A percentile compares a stretch with the other conserved stretches of the same genome.
Evolutionary conservation across 2,329 filamentous ascomycete genomes (phyloP).

Genomic region (Cercospora zeae-maydis): DNA sequence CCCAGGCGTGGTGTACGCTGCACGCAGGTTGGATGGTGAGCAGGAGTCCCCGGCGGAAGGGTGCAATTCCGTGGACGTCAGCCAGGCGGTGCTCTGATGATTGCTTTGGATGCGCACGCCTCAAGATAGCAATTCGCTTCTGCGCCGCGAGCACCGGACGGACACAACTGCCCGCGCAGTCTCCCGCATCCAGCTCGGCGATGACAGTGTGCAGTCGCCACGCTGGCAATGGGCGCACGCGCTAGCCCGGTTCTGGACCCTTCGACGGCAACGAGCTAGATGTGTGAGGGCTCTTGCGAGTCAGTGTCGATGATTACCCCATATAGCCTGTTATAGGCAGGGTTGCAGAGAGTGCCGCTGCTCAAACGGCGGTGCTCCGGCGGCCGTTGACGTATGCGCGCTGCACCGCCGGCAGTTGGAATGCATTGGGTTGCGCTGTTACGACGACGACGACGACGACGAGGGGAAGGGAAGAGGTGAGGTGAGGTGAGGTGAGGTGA

Average conservation of each 20-base stretch:
- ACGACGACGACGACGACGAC: neutral
- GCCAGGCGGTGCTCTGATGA: neutral
- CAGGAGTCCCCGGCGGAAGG: neutral
- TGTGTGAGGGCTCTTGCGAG: neutral
- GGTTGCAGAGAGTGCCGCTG: constrained; percentile 8
- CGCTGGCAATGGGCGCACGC: neutral
- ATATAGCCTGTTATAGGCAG: constrained; percentile 16
- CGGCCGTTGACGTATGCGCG: constrained; percentile 3
- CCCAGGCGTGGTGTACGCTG: neutral
- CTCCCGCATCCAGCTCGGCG: neutral
- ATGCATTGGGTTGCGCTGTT: neutral
- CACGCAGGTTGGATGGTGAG: neutral
- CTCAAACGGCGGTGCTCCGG: constrained; percentile 7
- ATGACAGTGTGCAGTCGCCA: constrained; percentile 2
- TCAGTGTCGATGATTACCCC: constrained; percentile 18
- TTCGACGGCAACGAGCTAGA: neutral
- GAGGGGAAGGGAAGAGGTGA: constrained; percentile 7
- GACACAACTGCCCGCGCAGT: neutral
- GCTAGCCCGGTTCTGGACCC: constrained; percentile 12
- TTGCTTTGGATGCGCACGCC: neutral
- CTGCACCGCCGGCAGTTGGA: constrained; percentile 4
- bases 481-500: constrained; percentile 15
- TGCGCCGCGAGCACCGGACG: neutral
- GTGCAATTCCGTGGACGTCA: neutral
- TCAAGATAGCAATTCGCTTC: neutral